phyloP scores from a whole-genome alignment of 2,329 filamentous ascomycete genomes.

The Sclerotinia minor region DNA sequence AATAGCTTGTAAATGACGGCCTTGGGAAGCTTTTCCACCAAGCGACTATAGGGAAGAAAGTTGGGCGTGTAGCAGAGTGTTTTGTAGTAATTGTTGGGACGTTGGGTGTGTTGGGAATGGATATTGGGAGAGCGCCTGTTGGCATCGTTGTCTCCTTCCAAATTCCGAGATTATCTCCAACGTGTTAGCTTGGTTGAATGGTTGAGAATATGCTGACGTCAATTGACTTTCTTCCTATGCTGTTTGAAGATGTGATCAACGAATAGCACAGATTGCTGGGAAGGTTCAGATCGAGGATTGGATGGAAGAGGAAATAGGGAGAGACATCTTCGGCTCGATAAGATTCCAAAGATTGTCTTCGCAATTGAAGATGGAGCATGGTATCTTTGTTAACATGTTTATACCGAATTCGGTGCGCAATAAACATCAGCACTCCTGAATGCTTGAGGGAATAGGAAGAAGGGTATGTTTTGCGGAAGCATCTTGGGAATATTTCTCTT shows the following conservation, averaged over 20 bases:
- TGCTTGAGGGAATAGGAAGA: not conserved
- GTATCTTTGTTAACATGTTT: not conserved
- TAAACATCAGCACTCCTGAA: not conserved
- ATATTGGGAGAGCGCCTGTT: conserved; percentile 21
- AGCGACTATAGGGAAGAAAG: conserved; percentile 22
- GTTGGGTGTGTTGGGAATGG: conserved; percentile 3
- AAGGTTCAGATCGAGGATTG: not conserved
- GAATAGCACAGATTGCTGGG: not conserved
- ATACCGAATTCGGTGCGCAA: conserved; percentile 7
- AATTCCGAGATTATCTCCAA: not conserved
- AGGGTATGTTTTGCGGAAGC: not conserved
- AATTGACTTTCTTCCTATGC: not conserved
- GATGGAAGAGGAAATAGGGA: conserved; percentile 14
- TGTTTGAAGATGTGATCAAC: conserved; percentile 10
- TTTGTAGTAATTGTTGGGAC: conserved; percentile 12
- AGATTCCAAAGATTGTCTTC: not conserved
- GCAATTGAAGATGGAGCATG: not conserved
- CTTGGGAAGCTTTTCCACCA: conserved; percentile 20
- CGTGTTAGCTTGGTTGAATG: not conserved
- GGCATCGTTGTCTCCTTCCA: not conserved
- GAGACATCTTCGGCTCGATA: conserved; percentile 2
- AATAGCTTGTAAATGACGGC: conserved; percentile 11
- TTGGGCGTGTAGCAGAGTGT: conserved; percentile 18
- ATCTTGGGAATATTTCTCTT: not conserved
- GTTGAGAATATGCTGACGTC: not conserved